Evolutionary conservation across 2,329 filamentous ascomycete species (phyloP), one percentile per base, ranked within the genome.

Genomic region (Arthrobotrys sphaeroides): DNA sequence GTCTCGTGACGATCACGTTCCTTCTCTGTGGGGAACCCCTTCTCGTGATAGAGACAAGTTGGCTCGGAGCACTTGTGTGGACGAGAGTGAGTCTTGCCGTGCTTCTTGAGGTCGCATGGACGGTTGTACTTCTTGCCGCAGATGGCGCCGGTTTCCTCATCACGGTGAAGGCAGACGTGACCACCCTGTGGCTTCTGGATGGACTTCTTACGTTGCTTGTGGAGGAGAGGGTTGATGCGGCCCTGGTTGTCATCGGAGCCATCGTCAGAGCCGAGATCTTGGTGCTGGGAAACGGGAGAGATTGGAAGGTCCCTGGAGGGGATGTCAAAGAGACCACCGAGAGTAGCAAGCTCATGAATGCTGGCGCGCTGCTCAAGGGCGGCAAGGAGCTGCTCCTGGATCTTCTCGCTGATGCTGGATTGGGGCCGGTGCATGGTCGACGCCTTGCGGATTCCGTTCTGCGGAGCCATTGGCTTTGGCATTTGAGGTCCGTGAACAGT

Each of bases 21-120:
- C 84, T 99, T 98, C 84, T 98, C 94, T 0, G 95, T 98, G 3
- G 95, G 94, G 91, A 94, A 98, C 57, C 95, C 95, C 79, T 91
- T 89, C 33, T 90, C 88, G 82, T 91, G 89, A 83, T 97, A 98
- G 82, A 96, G 96, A 91, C 95, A 98, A 49, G 88, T 89, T 42
- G 87, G 81, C 20, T 92, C 85, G 5, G 89, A 87, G 83, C 95
- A 99, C 85, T 99, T 99, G 91, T 92, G 97, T 7, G 94, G 95
- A 36, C 95, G 91, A 67, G 92, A 93, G 83, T 99, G 95, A 0
- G 94, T 98, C 86, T 98, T 99, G 84, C 96, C 91, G 84, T 99
- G 95, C 86, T 98, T 98, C 78, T 93, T 97, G 73, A 98, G 85
- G 82, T 99, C 95, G 83, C 95, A 98, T n/a, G 93, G 93, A 77